Percentiles rank a stretch among this genome's conserved stretches.
These are phyloP conservation scores for Grosmannia clavigera DNA, from an alignment of 2,329 filamentous ascomycete species.

Conservation along the genomic window DNA sequence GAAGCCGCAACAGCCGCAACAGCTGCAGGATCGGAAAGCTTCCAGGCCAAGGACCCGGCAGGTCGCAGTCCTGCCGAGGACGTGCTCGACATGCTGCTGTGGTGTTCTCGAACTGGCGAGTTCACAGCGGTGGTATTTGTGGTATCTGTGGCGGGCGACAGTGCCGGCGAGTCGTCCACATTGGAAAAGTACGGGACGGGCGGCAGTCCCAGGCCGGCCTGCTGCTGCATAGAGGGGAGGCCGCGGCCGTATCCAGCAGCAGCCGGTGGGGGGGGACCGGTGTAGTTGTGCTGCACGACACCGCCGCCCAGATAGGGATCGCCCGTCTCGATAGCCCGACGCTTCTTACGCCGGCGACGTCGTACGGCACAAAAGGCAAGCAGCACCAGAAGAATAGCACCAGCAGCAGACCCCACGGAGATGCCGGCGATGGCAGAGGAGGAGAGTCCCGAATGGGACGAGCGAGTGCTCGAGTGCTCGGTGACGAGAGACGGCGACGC, in stretches of 20 bases:
- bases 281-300: conserved; percentile 1
- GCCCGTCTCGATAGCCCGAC: conserved; percentile 4
- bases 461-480: neutral
- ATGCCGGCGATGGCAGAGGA: conserved; percentile 13
- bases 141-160: neutral
- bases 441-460: conserved; percentile 3
- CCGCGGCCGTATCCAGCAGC: neutral
- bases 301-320: conserved; percentile 26
- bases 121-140: neutral
- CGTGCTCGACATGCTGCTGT: conserved; percentile 2
- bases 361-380: conserved; percentile 1
- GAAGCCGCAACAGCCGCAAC: neutral
- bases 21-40: neutral
- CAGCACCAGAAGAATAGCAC: conserved; percentile 1
- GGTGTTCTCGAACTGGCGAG: neutral
- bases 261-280: conserved; percentile 6
- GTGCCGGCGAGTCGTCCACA: neutral
- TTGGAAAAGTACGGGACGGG: conserved; percentile 5
- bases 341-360: neutral
- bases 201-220: conserved; percentile 8
- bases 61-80: neutral
- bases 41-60: neutral
- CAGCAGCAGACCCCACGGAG: conserved; percentile 9
- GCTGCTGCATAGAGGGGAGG: neutral
- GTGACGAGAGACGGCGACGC: conserved; percentile 1